Evolutionary conservation across 2,329 filamentous ascomycete species (phyloP).

Genomic region (Exophiala xenobiotica): DNA sequence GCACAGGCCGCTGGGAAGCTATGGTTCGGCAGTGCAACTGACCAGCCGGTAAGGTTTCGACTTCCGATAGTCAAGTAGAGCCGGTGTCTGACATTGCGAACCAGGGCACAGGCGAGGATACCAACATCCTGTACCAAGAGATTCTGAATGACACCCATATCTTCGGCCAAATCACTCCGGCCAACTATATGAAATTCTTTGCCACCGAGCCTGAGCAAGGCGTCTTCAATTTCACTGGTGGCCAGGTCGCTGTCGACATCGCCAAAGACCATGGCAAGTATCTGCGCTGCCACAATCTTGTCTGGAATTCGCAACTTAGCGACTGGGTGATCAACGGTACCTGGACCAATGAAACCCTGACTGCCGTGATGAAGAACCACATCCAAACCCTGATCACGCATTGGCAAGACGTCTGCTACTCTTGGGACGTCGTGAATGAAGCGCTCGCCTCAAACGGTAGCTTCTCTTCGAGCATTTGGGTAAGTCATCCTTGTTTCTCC

Average conservation of each 20-base stretch:
- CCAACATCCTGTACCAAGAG: conserved; percentile 55
- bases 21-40: conserved; percentile 60
- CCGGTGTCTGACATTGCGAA: conserved; percentile 14
- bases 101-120: conserved; percentile 40
- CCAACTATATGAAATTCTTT: conserved; percentile 58
- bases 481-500: not conserved
- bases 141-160: conserved; percentile 57
- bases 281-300: conserved; percentile 62
- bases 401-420: conserved; percentile 39
- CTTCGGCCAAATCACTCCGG: conserved; percentile 65
- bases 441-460: conserved; percentile 42
- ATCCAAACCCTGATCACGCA: conserved; percentile 40
- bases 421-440: conserved; percentile 45
- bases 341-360: conserved; percentile 61
- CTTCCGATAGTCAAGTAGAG: too few relatives aligned
- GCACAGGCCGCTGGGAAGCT: conserved; percentile 56
- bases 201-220: conserved; percentile 57
- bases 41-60: conserved; percentile 44
- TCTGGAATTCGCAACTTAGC: conserved; percentile 51
- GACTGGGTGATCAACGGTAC: conserved; percentile 51
- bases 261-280: conserved; percentile 45
- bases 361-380: conserved; percentile 52
- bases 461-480: conserved; percentile 43
- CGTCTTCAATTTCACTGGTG: conserved; percentile 58
- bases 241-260: conserved; percentile 50